Evolutionary conservation across 306 rosid species (phyloP).

Genomic region (Rosa rugosa): DNA sequence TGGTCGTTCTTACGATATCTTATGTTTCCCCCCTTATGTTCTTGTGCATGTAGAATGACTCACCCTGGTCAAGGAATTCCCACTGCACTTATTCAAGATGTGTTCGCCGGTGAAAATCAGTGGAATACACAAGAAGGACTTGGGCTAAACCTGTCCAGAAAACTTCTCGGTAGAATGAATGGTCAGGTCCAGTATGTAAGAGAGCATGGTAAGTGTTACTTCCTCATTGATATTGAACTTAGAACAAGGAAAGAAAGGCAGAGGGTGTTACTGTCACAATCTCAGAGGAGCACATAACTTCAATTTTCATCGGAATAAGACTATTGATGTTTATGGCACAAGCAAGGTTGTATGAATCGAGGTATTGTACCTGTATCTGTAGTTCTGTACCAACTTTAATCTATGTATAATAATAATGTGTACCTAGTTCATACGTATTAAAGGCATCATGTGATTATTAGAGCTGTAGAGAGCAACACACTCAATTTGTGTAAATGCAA

Average conservation of each 20-base stretch:
- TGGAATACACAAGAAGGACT: conserved; percentile 72
- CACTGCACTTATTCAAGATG: conserved; percentile 49
- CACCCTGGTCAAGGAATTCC: conserved; percentile 79
- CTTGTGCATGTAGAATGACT: conserved; percentile 53
- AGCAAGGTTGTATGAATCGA: background rate
- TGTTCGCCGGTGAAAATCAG: conserved; percentile 58
- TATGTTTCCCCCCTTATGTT: background rate
- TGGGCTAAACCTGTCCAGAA: conserved; percentile 60
- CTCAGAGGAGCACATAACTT: conserved; percentile 30
- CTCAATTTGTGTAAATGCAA: background rate
- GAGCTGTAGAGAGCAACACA: background rate
- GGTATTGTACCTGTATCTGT: background rate
- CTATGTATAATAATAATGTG: no score
- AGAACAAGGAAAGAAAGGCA: conserved; percentile 42
- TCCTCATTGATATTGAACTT: conserved; percentile 61
- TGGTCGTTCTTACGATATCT: background rate
- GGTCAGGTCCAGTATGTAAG: conserved; percentile 62
- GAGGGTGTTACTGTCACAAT: conserved; percentile 19
- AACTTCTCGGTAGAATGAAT: conserved; percentile 67
- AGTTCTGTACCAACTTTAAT: background rate
- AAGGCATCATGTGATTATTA: no score
- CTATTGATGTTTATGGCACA: background rate
- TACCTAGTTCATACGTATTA: no score
- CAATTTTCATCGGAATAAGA: background rate
- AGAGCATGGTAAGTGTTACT: conserved; percentile 61